A percentile compares a stretch with the other conserved stretches of the same genome.
phyloP scores from a whole-genome alignment of 768 basidiomycete species.

The Cystobasidiopsis lactophilus region DNA sequence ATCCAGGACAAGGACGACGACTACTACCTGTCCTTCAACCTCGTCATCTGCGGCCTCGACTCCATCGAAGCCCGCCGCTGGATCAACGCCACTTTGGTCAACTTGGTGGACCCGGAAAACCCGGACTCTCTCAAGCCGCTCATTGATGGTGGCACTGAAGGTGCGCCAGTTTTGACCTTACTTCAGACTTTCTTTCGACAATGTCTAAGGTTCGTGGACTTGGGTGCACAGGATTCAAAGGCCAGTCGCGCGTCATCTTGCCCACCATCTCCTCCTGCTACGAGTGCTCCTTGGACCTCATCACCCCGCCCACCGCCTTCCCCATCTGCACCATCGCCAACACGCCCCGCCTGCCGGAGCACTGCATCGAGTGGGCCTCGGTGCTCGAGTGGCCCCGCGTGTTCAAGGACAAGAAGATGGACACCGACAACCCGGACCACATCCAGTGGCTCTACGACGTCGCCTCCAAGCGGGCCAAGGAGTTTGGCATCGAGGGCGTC shows the following conservation, averaged over 20 bases:
- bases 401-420: conserved; percentile 79
- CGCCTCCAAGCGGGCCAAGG: conserved; percentile 60
- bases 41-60: conserved; percentile 91
- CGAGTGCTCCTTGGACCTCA: conserved; percentile 93
- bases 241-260: conserved; percentile 88
- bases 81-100: conserved; percentile 95
- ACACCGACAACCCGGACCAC: conserved; percentile 92
- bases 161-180: too few species aligned
- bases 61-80: conserved; percentile 91
- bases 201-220: neutral
- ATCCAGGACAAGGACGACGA: conserved; percentile 93
- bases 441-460: conserved; percentile 76
- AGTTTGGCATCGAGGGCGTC: conserved; percentile 94
- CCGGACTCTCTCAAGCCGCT: conserved; percentile 86
- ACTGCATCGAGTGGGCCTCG: conserved; percentile 98
- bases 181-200: neutral
- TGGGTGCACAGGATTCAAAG: conserved; percentile 71
- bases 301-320: conserved; percentile 88
- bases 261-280: conserved; percentile 91
- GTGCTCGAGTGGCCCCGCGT: conserved; percentile 96
- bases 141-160: conserved; percentile 97
- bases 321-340: conserved; percentile 99
- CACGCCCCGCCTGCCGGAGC: conserved; percentile 89
- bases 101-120: conserved; percentile 76
- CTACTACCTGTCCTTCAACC: conserved; percentile 89